Base-by-base conservation (phyloP, 177 flowering plant species). In the Telopea speciosissima region DNA sequence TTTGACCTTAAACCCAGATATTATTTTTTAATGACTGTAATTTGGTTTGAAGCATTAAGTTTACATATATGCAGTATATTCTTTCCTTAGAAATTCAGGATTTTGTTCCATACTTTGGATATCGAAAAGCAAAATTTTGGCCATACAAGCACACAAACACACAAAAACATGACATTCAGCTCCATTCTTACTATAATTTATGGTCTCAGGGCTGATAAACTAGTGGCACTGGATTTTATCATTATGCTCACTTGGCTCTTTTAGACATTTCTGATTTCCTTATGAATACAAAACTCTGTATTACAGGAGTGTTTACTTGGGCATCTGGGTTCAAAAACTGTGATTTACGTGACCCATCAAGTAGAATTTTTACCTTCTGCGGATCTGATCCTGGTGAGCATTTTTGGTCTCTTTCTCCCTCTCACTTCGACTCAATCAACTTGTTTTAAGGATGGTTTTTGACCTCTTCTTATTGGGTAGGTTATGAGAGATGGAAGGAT, bases 291-390 rank as follows among this genome's bases (percentile, higher is more conserved):
- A 17, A 13, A 19, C 19, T 28, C 59, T 16, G 66, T 21, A 45
- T 13, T 72, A 65, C 77, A 87, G 88, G 87, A 87, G 75, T 85
- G 88, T 63, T 72, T 87, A 59, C 72, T 83, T 33, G 81, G 88
- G n/a, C 63, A 84, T 40, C 69, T 87, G 69, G 65, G 75, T 64
- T 77, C 88, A 8, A 85, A 85, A 74, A 87, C 88, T 3, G 86
- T 87, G 63, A 74, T 87, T 26, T 87, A 81, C 61, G 87, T 87
- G 40, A 85, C 90, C 26, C 88, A 87, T 70, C 90, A 87, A 82
- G 79, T 85, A 42, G 90, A 87, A 68, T 85, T 87, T 75, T 76
- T 87, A 70, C 84, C 85, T 22, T 68, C 83, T 52, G 88, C 88
- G 8, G 86, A 86, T 76, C 79, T 82, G 16, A 82, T 86, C 26